phyloP scores from a whole-genome alignment of 305 asterid genomes.

The Plantago lanceolata region DNA sequence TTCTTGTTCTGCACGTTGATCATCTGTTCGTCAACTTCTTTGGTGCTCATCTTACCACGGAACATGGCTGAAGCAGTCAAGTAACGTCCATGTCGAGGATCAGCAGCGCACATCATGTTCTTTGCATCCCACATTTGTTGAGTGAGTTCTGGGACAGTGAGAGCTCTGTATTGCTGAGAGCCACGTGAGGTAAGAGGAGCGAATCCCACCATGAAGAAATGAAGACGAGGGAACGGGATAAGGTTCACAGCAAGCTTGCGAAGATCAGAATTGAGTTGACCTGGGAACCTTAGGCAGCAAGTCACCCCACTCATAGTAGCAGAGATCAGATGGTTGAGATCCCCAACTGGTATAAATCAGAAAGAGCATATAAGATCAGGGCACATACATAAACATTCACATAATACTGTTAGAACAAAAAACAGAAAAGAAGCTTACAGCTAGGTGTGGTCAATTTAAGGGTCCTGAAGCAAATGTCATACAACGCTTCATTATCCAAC shows the following conservation, averaged over 20 bases:
- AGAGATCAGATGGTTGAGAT: slow-evolving; percentile 11
- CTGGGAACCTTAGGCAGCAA: slow-evolving; percentile 9
- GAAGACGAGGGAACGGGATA: slow-evolving; percentile 10
- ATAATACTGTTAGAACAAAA: background rate
- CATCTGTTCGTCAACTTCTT: slow-evolving; percentile 18
- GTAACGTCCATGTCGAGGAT: slow-evolving; percentile 33
- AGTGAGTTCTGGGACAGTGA: slow-evolving; percentile 38
- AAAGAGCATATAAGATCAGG: background rate
- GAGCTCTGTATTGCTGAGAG: slow-evolving; percentile 8
- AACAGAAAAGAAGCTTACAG: background rate
- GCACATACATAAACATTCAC: background rate
- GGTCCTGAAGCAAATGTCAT: slow-evolving; percentile 10
- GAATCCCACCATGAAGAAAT: slow-evolving; percentile 10
- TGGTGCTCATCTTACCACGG: slow-evolving; percentile 36
- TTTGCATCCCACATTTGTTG: slow-evolving; percentile 50
- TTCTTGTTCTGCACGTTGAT: slow-evolving; percentile 20
- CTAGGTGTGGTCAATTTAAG: slow-evolving; percentile 19
- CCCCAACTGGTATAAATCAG: slow-evolving; percentile 1
- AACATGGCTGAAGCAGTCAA: slow-evolving; percentile 33
- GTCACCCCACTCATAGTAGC: slow-evolving; percentile 12
- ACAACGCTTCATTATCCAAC: slow-evolving; percentile 4
- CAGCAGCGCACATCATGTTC: slow-evolving; percentile 60
- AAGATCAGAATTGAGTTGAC: slow-evolving; percentile 10
- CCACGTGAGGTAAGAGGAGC: slow-evolving; percentile 11
- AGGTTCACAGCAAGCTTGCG: slow-evolving; percentile 12